Percentiles rank a stretch among this genome's conserved stretches.
Conservation (phyloP, 768 basidiomycete species). For the Hygrophorus russula region DNA sequence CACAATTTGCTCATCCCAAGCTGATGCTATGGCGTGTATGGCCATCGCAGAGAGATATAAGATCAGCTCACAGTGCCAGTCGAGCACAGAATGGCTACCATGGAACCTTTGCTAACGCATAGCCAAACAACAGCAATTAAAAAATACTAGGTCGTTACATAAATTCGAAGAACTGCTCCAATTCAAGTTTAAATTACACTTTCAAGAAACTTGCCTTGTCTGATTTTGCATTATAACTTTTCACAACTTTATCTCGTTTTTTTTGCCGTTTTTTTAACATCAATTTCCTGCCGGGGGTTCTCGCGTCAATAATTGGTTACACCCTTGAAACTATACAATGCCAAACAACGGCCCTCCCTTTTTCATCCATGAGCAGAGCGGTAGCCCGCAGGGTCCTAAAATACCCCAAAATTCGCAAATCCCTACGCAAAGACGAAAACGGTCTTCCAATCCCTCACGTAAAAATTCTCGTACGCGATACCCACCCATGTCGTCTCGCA, state of each 20-base stretch:
- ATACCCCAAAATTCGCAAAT: slow-evolving; percentile 4
- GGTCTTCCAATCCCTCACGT: slow-evolving; percentile 70
- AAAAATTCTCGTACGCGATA: slow-evolving; percentile 54
- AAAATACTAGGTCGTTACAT: too few species aligned
- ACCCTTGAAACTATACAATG: not conserved
- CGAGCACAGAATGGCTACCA: too few species aligned
- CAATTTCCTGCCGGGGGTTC: not conserved
- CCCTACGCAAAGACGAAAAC: slow-evolving; percentile 27
- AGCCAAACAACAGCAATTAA: too few species aligned
- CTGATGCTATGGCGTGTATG: slow-evolving; percentile 14
- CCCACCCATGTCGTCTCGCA: slow-evolving; percentile 57
- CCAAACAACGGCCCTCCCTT: slow-evolving; percentile 1
- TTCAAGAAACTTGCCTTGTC: too few species aligned
- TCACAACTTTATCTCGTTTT: too few species aligned
- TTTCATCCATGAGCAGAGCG: not conserved
- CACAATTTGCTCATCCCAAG: slow-evolving; percentile 79
- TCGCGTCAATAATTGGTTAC: not conserved
- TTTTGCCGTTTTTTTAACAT: too few species aligned
- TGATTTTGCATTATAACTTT: too few species aligned
- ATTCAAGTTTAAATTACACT: too few species aligned
- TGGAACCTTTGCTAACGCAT: too few species aligned
- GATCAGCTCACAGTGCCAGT: too few species aligned
- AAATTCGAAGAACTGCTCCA: too few species aligned
- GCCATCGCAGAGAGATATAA: too few species aligned
- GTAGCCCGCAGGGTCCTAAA: not conserved